Conservation (phyloP, 2,329 filamentous ascomycete genomes). For the Fusarium gaditjirri region DNA sequence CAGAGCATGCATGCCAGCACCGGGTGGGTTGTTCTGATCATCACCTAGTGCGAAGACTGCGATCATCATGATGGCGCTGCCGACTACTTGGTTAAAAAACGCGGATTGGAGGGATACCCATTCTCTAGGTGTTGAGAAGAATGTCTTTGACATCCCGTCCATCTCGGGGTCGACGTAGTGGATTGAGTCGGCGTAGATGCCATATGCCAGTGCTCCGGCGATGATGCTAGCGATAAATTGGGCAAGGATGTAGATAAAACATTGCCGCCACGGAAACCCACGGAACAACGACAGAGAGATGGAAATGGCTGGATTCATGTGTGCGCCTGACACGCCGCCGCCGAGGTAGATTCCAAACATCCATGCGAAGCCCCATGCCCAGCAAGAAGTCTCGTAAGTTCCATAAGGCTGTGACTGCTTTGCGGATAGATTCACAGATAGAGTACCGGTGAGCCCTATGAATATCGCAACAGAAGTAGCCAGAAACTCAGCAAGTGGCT, state of each 20-base stretch:
- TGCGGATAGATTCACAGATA: constrained; percentile 31
- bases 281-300: constrained; percentile 50
- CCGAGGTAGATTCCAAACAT: constrained; percentile 42
- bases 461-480: constrained; percentile 34
- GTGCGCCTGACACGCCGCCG: constrained; percentile 45
- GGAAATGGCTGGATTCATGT: constrained; percentile 52
- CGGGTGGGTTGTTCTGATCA: constrained; percentile 52
- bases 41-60: constrained; percentile 52
- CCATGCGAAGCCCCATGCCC: constrained; percentile 43
- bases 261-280: constrained; percentile 51
- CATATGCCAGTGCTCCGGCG: constrained; percentile 16
- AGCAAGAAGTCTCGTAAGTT: constrained; percentile 38
- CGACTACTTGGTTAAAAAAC: constrained; percentile 51
- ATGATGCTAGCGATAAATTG: constrained; percentile 16
- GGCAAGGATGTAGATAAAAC: constrained; percentile 19
- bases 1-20: constrained; percentile 51
- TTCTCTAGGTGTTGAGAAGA: constrained; percentile 48
- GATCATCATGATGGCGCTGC: constrained; percentile 50
- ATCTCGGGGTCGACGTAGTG: constrained; percentile 46
- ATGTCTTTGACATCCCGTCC: constrained; percentile 45
- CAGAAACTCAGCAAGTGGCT: constrained; percentile 39
- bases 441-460: constrained; percentile 28
- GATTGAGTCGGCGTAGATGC: constrained; percentile 22
- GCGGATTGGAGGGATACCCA: constrained; percentile 43
- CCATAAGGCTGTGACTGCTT: constrained; percentile 26